A percentile compares a stretch with the other conserved stretches of the same genome.
phyloP scores from a whole-genome alignment of 2,329 filamentous ascomycete species.

The Arthrobotrys musiformis region DNA sequence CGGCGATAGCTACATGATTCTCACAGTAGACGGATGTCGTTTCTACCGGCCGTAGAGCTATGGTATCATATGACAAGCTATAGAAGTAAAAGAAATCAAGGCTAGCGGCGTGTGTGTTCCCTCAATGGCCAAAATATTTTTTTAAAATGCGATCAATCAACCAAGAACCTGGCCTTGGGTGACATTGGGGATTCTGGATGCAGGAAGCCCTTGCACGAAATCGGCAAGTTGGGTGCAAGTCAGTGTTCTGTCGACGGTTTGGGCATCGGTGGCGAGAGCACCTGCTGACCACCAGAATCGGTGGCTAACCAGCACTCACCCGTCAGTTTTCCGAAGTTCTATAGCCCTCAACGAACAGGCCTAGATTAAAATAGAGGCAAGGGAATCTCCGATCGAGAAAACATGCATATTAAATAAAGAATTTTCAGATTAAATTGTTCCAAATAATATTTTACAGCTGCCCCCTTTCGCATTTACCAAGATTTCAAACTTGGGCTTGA shows the following conservation, averaged over 20 bases:
- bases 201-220: slow-evolving; percentile 49
- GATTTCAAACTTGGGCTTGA: background rate
- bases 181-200: slow-evolving; percentile 46
- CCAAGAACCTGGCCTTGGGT: slow-evolving; percentile 37
- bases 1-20: background rate
- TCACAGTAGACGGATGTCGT: background rate
- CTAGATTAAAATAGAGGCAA: background rate
- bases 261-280: slow-evolving; percentile 3
- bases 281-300: slow-evolving; percentile 15
- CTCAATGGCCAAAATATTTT: slow-evolving; percentile 1
- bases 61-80: slow-evolving; percentile 28
- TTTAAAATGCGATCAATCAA: slow-evolving; percentile 15
- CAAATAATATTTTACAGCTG: no score
- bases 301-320: no score
- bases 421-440: no score
- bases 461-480: no score
- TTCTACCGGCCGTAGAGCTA: slow-evolving; percentile 3
- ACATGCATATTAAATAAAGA: no score
- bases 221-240: slow-evolving; percentile 29
- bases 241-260: slow-evolving; percentile 1
- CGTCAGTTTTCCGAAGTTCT: background rate
- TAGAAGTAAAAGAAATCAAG: background rate
- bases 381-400: no score
- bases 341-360: background rate
- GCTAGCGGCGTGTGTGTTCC: slow-evolving; percentile 7